Evolutionary conservation across 352 stramenopile genomes (phyloP), one percentile per base, ranked within the genome.

Genomic region (Pythium biforme): DNA sequence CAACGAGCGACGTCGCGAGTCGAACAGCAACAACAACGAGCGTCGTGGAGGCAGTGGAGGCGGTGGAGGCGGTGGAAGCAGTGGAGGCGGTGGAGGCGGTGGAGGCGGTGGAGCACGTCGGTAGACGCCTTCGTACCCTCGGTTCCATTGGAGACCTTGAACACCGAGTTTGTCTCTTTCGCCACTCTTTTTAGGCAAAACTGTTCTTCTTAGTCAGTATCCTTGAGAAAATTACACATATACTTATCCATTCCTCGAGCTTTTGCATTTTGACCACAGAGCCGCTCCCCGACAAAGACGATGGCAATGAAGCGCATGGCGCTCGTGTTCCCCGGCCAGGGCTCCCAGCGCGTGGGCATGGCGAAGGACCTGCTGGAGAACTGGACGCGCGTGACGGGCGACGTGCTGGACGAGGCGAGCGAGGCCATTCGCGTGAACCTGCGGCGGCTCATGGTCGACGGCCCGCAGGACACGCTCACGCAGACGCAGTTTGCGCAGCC

Each of bases 251-350:
- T 23, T 58, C 33, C 23, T 70, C 62, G 57, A 20, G 50, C 63
- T 65, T 57, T 27, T 27, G 33, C 40, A 52, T 64, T 39, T 26
- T 47, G n/a, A n/a, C n/a, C n/a, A n/a, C n/a, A n/a, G n/a, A n/a
- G n/a, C n/a, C n/a, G n/a, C n/a, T n/a, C n/a, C n/a, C n/a, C n/a
- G n/a, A n/a, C n/a, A 51, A 3, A 19, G 29, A 75, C 66, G 57
- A 75, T 70, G 17, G 37, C n/a, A 14, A 55, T 29, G 52, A 46
- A 40, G 45, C 60, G 60, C 26, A 62, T 82, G 40, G 82, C 77
- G 62, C 81, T 94, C 29, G 79, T 92, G 67, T 96, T 95, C 69
- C 86, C 88, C 19, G 88, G 88, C 0, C 88, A 96, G 64, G 88
- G 88, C 65, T 91, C 78, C 57, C 88, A 96, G 68, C 72, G 80